These are phyloP conservation scores for Periconia macrospinosa DNA, from an alignment of 2,329 filamentous ascomycete genomes.

Conservation along the genomic window DNA sequence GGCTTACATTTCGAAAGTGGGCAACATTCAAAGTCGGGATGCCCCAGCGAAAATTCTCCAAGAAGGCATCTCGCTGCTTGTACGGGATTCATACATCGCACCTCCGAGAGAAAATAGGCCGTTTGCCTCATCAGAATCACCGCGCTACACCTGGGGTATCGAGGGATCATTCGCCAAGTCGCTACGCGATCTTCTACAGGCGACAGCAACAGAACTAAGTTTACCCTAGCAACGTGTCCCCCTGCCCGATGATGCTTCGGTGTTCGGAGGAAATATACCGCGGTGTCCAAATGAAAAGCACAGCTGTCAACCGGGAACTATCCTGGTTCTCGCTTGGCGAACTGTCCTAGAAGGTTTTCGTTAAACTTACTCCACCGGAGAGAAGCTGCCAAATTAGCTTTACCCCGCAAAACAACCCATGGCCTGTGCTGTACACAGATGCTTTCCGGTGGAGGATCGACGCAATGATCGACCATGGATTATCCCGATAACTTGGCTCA, in stretches of 20 bases:
- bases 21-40: constrained; percentile 47
- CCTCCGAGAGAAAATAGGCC: neutral
- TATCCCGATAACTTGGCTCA: neutral
- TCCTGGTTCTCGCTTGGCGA: no score
- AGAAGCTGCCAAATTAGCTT: no score
- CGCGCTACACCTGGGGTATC: constrained; percentile 9
- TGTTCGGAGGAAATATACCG: neutral
- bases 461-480: neutral
- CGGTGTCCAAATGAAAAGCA: neutral
- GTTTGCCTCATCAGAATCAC: neutral
- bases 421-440: neutral
- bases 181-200: neutral
- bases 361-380: no score
- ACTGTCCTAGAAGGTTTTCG: no score
- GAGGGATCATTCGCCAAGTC: constrained; percentile 2
- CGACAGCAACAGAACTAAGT: neutral
- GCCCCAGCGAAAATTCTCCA: constrained; percentile 9
- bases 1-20: constrained; percentile 56
- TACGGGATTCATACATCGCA: neutral
- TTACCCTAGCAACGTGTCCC: neutral
- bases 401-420: no score
- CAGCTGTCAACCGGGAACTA: neutral
- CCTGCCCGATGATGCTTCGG: neutral
- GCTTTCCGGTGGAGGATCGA: neutral
- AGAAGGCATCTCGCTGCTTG: constrained; percentile 9